Conservation (phyloP, 345 rosid genomes). For the Populus pruinosa region DNA sequence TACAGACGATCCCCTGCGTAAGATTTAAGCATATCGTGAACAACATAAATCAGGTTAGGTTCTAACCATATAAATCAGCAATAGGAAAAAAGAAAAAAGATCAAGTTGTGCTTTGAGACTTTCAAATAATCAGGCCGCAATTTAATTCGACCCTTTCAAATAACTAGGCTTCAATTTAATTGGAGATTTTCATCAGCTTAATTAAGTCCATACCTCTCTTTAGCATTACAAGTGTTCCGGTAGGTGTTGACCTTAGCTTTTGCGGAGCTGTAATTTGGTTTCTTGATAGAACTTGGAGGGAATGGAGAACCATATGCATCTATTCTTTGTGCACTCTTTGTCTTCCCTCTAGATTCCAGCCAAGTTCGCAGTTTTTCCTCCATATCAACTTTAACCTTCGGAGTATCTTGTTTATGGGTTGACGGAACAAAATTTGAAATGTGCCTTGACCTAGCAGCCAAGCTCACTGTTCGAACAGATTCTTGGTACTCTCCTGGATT, state of each 20-base stretch:
- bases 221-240: constrained; percentile 19
- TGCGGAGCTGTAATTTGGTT: constrained; percentile 32
- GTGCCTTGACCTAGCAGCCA: constrained; percentile 89
- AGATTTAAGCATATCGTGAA: neutral
- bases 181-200: too few relatives aligned
- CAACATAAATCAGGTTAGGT: too few relatives aligned
- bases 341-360: constrained; percentile 91
- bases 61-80: neutral
- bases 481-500: constrained; percentile 96
- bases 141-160: too few relatives aligned
- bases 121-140: neutral
- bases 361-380: constrained; percentile 77
- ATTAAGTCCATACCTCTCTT: constrained; percentile 36
- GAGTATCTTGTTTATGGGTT: constrained; percentile 53
- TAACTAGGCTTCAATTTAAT: too few relatives aligned
- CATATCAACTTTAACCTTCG: constrained; percentile 66
- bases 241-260: constrained; percentile 40
- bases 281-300: constrained; percentile 42
- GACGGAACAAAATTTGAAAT: constrained; percentile 54
- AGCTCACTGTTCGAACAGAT: constrained; percentile 79
- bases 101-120: neutral
- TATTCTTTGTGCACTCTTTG: constrained; percentile 47
- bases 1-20: constrained; percentile 43
- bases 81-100: neutral
- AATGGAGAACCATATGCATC: constrained; percentile 47